Evolutionary conservation across 2,329 filamentous ascomycete genomes (phyloP).

Genomic region (Apiospora sp.): DNA sequence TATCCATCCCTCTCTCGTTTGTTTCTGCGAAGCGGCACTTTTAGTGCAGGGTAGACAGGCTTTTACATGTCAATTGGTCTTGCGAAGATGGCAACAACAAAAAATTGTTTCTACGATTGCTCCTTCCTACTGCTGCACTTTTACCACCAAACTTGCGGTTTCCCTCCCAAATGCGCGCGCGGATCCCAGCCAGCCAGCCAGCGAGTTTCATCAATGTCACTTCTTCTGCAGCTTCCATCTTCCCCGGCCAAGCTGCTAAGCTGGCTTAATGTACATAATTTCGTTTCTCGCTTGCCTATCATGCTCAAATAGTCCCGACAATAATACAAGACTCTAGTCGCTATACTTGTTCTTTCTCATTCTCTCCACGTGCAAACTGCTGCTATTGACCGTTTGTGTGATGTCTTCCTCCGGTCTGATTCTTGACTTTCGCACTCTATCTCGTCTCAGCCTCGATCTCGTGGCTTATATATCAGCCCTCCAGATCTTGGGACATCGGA

Average conservation of each 20-base stretch:
- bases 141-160: background rate
- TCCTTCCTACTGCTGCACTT: background rate
- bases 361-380: too few species aligned
- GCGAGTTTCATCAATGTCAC: background rate
- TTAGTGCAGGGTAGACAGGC: constrained; percentile 18
- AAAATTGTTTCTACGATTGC: background rate
- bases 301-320: constrained; percentile 1
- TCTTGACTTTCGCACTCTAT: background rate
- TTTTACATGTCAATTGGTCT: constrained; percentile 15
- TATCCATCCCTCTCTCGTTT: constrained; percentile 1
- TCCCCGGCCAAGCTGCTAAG: constrained; percentile 16
- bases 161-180: background rate
- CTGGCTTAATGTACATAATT: constrained; percentile 25
- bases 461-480: too few species aligned
- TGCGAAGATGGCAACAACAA: constrained; percentile 6
- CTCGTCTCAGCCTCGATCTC: background rate
- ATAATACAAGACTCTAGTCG: constrained; percentile 19
- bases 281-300: constrained; percentile 19
- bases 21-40: constrained; percentile 18
- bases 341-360: background rate
- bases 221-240: background rate
- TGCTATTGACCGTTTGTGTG: background rate
- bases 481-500: background rate
- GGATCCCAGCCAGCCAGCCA: background rate
- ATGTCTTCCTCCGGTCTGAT: background rate